Percentiles rank a stretch among this genome's conserved stretches.
Evolutionary conservation across 106 monocot species (phyloP).

Genomic region (Dioscorea dumetorum): DNA sequence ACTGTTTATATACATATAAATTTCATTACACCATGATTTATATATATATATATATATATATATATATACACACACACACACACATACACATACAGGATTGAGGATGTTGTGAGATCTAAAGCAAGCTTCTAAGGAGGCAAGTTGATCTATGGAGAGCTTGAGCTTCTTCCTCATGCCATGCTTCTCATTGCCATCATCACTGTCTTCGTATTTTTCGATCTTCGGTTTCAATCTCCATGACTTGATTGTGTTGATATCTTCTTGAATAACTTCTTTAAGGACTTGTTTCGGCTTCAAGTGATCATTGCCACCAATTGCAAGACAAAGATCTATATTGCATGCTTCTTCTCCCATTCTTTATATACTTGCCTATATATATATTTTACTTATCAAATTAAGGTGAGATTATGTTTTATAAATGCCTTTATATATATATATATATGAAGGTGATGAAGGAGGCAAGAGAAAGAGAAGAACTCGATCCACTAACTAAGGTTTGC

Average conservation of each 20-base stretch:
- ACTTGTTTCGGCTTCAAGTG: not conserved
- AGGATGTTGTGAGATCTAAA: conserved; percentile 10
- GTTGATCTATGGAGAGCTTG: conserved; percentile 6
- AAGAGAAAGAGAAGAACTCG: conserved; percentile 3
- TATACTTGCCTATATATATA: too few species aligned
- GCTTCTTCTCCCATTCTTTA: conserved; percentile 24
- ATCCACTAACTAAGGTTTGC: not conserved
- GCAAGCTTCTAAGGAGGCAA: not conserved
- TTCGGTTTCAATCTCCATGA: not conserved
- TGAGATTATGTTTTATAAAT: too few species aligned
- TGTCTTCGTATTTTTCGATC: conserved; percentile 5
- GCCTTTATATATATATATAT: too few species aligned
- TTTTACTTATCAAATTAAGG: too few species aligned
- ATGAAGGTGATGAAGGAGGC: not conserved
- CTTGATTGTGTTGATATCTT: not conserved
- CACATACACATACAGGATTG: conserved; percentile 3
- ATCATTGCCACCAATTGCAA: conserved; percentile 29
- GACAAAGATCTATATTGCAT: conserved; percentile 25
- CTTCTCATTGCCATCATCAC: not conserved
- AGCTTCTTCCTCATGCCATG: conserved; percentile 7
- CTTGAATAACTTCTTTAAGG: not conserved
- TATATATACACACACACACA: not conserved
- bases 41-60: not conserved
- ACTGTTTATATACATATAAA: not conserved
- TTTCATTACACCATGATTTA: not conserved